These are phyloP conservation scores for Nicotiana tabacum DNA, from an alignment of 257 asterid species.

Conservation along the genomic window DNA sequence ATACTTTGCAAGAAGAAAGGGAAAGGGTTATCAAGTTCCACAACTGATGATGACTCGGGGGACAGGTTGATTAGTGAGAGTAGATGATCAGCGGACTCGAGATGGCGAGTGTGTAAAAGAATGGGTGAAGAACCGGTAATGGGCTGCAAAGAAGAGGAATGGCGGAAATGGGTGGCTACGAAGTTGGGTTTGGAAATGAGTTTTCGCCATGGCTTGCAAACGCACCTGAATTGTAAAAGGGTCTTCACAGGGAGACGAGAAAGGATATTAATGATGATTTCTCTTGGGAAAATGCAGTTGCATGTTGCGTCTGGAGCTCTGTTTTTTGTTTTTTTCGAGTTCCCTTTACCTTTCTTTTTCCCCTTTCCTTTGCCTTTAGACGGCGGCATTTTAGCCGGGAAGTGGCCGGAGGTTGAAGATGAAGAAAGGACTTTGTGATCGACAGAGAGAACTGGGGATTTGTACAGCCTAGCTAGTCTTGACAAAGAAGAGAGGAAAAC, in stretches of 20 bases:
- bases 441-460: neutral
- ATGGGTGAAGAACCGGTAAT: neutral
- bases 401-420: neutral
- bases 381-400: neutral
- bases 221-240: slow-evolving; percentile 11
- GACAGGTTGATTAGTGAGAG: neutral
- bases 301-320: neutral
- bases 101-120: neutral
- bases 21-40: neutral
- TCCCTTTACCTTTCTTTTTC: neutral
- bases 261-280: neutral
- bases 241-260: neutral
- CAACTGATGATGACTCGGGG: neutral
- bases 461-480: too few relatives aligned
- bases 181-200: neutral
- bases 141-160: neutral
- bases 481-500: neutral
- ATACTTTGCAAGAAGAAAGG: neutral
- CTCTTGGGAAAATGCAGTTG: neutral
- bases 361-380: neutral
- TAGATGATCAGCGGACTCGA: neutral
- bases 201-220: slow-evolving; percentile 6
- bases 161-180: neutral
- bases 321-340: neutral
- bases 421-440: neutral